Conservation (phyloP, 106 monocot species). For the Triglochin maritima region DNA sequence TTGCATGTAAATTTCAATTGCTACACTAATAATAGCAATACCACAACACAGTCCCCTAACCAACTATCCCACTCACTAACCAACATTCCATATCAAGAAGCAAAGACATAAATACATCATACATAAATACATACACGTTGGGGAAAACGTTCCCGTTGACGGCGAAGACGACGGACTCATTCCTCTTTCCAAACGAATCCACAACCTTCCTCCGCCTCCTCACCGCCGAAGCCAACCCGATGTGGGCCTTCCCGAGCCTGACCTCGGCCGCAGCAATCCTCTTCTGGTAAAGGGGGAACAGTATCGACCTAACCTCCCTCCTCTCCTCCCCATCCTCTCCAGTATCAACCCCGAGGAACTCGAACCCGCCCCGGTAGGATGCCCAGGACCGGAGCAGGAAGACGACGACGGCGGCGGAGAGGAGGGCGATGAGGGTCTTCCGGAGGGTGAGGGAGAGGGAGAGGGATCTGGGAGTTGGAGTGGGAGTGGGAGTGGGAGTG, state of each 20-base stretch:
- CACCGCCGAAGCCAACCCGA: neutral
- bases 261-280: neutral
- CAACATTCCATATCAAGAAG: neutral
- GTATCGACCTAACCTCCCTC: constrained; percentile 2
- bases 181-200: constrained; percentile 10
- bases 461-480: neutral
- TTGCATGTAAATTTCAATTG: neutral
- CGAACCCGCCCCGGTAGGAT: constrained; percentile 1
- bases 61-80: too few relatives aligned
- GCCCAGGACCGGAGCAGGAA: constrained; percentile 7
- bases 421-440: constrained; percentile 1
- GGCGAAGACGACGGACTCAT: constrained; percentile 44
- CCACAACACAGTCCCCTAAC: neutral
- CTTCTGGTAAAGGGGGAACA: constrained; percentile 8
- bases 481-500: neutral
- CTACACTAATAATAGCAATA: neutral
- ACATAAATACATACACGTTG: constrained; percentile 31
- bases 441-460: neutral
- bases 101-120: neutral
- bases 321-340: neutral
- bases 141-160: constrained; percentile 73
- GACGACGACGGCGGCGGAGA: neutral
- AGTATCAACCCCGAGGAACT: constrained; percentile 1
- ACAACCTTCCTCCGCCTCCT: neutral
- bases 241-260: neutral